Percentiles rank a stretch among this genome's conserved stretches.
phyloP scores from a whole-genome alignment of 495 filamentous ascomycete genomes.

The Rhypophila decipiens region DNA sequence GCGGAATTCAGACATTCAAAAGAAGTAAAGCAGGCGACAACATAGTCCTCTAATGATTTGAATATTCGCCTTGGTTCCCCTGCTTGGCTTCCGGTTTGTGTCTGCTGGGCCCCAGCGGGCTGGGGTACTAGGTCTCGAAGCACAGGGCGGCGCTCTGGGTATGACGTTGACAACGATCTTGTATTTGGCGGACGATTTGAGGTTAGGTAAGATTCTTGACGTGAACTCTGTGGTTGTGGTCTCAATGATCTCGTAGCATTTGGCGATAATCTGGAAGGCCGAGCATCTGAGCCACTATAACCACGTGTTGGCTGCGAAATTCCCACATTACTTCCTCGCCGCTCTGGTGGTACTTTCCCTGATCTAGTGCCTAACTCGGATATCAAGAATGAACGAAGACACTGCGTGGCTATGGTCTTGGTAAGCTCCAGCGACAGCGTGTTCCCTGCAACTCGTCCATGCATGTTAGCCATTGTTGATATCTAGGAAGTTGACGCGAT shows the following conservation, averaged over 20 bases:
- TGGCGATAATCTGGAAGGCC: too few species aligned
- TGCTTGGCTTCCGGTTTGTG: conserved; percentile 15
- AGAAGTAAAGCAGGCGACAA: conserved; percentile 59
- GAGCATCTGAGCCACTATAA: too few species aligned
- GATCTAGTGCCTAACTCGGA: conserved; percentile 8
- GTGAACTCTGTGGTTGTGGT: too few species aligned
- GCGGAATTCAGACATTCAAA: conserved; percentile 68
- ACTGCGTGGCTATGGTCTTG: conserved; percentile 22
- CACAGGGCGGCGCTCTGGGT: conserved; percentile 26
- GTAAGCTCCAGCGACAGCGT: conserved; percentile 28
- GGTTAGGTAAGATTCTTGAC: conserved; percentile 11
- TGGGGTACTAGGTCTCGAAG: conserved; percentile 6
- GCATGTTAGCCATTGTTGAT: not conserved
- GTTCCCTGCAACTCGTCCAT: conserved; percentile 5
- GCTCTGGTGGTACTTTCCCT: not conserved
- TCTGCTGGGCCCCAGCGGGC: not conserved
- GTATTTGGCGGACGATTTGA: conserved; percentile 20
- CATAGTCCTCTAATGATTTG: conserved; percentile 67
- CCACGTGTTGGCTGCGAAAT: too few species aligned
- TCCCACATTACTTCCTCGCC: too few species aligned
- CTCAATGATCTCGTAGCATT: too few species aligned
- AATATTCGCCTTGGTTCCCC: conserved; percentile 49
- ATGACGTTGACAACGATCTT: conserved; percentile 35
- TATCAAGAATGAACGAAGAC: conserved; percentile 20
- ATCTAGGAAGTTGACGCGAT: too few species aligned